Evolutionary conservation across 208 protist genomes (phyloP).

Genomic region (Wallacemonas sp.): DNA sequence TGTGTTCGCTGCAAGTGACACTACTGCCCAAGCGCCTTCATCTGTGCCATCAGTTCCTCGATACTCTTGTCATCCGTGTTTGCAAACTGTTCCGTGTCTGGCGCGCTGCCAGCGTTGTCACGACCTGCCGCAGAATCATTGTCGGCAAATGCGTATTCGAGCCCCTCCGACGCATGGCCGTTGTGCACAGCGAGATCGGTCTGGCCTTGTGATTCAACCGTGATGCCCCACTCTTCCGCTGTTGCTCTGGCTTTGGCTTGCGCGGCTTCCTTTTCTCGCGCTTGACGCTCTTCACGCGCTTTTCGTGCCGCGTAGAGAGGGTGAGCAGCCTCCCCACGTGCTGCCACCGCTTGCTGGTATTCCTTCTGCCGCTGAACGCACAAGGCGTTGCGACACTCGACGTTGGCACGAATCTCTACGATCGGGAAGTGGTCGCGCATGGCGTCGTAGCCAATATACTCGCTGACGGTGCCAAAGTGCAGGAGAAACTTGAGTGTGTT

Average conservation of each 20-base stretch:
- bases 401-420: slow-evolving; percentile 91
- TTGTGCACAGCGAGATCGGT: slow-evolving; percentile 10
- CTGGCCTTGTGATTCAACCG: slow-evolving; percentile 39
- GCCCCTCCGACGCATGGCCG: neutral
- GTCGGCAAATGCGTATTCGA: slow-evolving; percentile 12
- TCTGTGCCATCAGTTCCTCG: slow-evolving; percentile 70
- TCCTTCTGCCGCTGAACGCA: slow-evolving; percentile 76
- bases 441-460: slow-evolving; percentile 96
- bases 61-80: slow-evolving; percentile 29
- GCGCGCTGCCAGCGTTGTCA: neutral
- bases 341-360: slow-evolving; percentile 39
- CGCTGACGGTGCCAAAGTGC: slow-evolving; percentile 91
- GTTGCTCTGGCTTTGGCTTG: slow-evolving; percentile 44
- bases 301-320: slow-evolving; percentile 51
- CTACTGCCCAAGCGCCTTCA: slow-evolving; percentile 42
- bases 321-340: slow-evolving; percentile 44
- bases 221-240: slow-evolving; percentile 83
- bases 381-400: slow-evolving; percentile 72
- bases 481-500: slow-evolving; percentile 95
- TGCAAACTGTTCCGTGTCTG: neutral
- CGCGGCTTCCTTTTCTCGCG: slow-evolving; percentile 28
- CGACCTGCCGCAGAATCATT: neutral
- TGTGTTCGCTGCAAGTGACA: neutral
- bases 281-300: slow-evolving; percentile 40
- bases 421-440: slow-evolving; percentile 94